Evolutionary conservation across 1,284 basidiomycete genomes (phyloP).

Genomic region (Irpex sp.): DNA sequence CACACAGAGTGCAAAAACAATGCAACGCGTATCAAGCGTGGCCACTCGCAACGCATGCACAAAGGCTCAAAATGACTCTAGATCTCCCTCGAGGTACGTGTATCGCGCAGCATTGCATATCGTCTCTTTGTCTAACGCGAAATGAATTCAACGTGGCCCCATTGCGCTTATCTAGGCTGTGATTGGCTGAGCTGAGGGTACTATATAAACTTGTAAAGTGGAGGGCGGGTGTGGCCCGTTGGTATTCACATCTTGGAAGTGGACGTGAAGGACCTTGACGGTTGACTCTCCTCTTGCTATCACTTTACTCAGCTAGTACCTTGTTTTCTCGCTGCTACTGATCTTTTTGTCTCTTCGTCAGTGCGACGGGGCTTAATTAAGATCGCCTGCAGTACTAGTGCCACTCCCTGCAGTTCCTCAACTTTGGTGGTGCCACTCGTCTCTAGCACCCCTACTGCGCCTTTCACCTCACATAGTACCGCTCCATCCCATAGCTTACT

Average conservation of each 20-base stretch:
- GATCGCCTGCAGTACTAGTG: background rate
- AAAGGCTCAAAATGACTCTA: background rate
- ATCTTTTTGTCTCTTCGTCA: background rate
- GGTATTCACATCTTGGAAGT: background rate
- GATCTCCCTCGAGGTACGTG: background rate
- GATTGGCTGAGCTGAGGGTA: background rate
- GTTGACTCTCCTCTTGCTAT: background rate
- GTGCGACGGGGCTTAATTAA: no score
- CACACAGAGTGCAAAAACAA: background rate
- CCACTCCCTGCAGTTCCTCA: background rate
- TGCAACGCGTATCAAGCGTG: background rate
- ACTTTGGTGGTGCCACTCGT: background rate
- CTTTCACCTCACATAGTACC: background rate
- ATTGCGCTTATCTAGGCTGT: background rate
- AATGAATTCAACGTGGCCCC: background rate
- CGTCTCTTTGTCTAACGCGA: background rate
- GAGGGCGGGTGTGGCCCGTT: background rate
- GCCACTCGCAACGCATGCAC: background rate
- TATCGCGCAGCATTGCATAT: background rate
- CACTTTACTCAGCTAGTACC: background rate
- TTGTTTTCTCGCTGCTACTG: background rate
- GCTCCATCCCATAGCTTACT: no score
- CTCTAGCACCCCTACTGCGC: no score
- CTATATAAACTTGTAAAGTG: background rate
- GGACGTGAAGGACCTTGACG: background rate